Percentiles rank a stretch among this genome's conserved stretches.
phyloP scores from a whole-genome alignment of 495 filamentous ascomycete species.

The Schizothecium vesticola region DNA sequence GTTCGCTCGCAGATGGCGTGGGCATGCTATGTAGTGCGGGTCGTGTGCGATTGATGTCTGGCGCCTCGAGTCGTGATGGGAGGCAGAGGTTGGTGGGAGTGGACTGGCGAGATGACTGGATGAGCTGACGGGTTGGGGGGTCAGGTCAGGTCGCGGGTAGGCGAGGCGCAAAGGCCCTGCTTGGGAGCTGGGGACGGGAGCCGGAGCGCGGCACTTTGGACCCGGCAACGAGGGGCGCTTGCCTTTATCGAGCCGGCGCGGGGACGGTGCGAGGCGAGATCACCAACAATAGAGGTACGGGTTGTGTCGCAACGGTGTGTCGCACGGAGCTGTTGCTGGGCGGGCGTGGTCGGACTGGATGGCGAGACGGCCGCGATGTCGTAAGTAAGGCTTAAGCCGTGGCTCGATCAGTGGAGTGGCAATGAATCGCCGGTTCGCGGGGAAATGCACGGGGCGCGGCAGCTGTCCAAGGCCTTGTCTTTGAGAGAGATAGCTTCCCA shows the following conservation, averaged over 20 bases:
- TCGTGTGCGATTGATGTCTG: background rate
- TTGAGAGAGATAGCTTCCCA: background rate
- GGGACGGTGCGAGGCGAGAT: background rate
- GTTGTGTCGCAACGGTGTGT: background rate
- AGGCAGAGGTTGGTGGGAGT: background rate
- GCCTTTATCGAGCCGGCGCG: background rate
- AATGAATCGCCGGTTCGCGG: slow-evolving; percentile 11
- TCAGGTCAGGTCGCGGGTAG: background rate
- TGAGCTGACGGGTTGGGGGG: background rate
- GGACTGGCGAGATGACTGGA: background rate
- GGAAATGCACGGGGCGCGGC: background rate
- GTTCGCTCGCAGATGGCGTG: slow-evolving; percentile 43
- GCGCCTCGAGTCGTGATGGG: background rate
- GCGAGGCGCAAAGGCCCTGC: background rate
- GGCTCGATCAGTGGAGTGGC: slow-evolving; percentile 10
- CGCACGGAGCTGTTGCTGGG: background rate
- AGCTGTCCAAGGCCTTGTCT: background rate
- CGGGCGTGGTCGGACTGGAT: slow-evolving; percentile 1
- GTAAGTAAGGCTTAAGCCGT: background rate
- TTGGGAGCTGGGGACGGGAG: background rate
- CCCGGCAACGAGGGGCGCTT: background rate
- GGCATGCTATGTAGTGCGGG: slow-evolving; percentile 38
- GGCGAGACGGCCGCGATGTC: background rate
- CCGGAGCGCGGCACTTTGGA: background rate
- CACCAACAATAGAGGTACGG: background rate